These are phyloP conservation scores for Acanthamoeba castellanii DNA, from an alignment of 208 protist species.

Conservation along the genomic window DNA sequence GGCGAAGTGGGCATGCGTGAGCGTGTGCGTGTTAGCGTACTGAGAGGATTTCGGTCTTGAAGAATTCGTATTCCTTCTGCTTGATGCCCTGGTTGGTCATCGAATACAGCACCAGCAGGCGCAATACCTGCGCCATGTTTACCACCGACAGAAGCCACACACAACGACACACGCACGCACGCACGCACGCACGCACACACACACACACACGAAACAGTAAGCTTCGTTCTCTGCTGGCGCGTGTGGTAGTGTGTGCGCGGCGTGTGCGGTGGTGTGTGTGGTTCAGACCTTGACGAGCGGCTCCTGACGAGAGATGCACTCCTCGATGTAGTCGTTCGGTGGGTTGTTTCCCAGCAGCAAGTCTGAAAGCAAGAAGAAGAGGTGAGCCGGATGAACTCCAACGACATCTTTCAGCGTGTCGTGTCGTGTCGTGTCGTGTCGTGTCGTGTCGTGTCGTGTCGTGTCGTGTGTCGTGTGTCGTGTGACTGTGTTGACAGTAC, in stretches of 20 bases:
- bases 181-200: background rate
- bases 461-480: background rate
- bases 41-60: constrained; percentile 81
- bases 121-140: constrained; percentile 54
- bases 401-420: too few relatives aligned
- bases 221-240: too few relatives aligned
- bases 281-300: constrained; percentile 76
- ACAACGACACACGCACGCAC: background rate
- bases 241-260: too few relatives aligned
- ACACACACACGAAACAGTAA: too few relatives aligned
- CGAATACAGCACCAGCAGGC: constrained; percentile 78
- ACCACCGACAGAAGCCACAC: background rate
- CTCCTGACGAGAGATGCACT: constrained; percentile 84
- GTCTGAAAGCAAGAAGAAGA: constrained; percentile 7
- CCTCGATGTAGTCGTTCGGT: constrained; percentile 81
- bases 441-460: background rate
- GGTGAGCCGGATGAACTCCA: background rate
- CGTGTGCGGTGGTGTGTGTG: background rate
- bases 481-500: background rate
- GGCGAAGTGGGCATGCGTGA: background rate
- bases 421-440: too few relatives aligned
- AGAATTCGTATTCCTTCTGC: constrained; percentile 79
- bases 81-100: constrained; percentile 83
- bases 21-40: constrained; percentile 5
- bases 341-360: constrained; percentile 74